Base-by-base conservation (phyloP, 768 basidiomycete species). In the Dioszegia hungarica region DNA sequence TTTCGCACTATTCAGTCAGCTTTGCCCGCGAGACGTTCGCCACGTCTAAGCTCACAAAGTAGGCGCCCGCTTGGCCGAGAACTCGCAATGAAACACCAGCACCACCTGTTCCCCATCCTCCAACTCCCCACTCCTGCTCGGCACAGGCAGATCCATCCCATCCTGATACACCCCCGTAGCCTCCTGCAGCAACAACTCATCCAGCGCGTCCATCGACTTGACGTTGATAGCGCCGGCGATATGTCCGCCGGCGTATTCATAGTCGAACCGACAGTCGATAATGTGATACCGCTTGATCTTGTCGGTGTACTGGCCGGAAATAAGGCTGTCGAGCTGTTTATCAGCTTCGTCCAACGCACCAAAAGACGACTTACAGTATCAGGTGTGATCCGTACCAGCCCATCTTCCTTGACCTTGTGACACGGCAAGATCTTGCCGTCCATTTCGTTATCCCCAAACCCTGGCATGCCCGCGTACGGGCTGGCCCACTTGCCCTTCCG, bases 241-340 rank as follows among this genome's bases (percentile, higher is more conserved):
- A 78, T 98, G 95, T 0, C 95, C 95, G 9, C 95, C 95, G 46
- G 81, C 80, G 75, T 86, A 97, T 78, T 99, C 95, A 70, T 95
- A 99, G 61, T 91, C 90, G 76, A 98, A 99, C 39, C 95, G 88
- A 76, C 95, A 98, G 78, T 99, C 95, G 65, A 99, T 86, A 56
- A 99, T 78, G 64, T 87, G 82, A 75, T 81, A 95, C 43, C 83
- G 80, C 36, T 81, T 79, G 55, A 94, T 84, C 59, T 82, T 77
- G 19, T 81, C 72, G 48, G 83, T 77, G 76, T 84, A 97, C 62
- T 77, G 80, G 22, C 94, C 93, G 45, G 85, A 83, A 29, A 98
- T 77, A 14, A 98, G 79, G 14, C 80, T 78, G 63, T 91, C 83
- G 72, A 99, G 77, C 92, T 94, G 63, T 22, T 3, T 9, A 31